phyloP scores from a whole-genome alignment of 192 early-diverging fungal species.

The Coemansia nantahalensis region DNA sequence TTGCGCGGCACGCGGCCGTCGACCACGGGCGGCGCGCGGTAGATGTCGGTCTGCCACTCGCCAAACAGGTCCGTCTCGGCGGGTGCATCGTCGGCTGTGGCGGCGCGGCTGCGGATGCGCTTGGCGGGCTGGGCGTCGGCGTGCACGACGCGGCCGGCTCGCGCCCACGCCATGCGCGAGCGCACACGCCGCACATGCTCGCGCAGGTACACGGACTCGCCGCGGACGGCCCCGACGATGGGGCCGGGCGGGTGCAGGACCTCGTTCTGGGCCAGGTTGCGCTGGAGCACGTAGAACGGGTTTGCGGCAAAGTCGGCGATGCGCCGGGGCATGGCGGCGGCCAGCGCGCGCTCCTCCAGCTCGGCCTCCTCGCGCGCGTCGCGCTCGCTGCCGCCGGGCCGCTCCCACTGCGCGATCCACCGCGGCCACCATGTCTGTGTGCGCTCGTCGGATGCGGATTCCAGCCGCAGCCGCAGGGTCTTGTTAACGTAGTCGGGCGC shows the following conservation, averaged over 20 bases:
- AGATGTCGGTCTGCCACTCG: slow-evolving; percentile 83
- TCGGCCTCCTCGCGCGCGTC: slow-evolving; percentile 55
- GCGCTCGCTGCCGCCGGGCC: slow-evolving; percentile 3
- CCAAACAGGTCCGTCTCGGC: slow-evolving; percentile 58
- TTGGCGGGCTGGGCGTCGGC: slow-evolving; percentile 43
- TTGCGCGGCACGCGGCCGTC: slow-evolving; percentile 81
- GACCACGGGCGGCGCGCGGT: slow-evolving; percentile 59
- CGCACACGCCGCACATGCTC: slow-evolving; percentile 60
- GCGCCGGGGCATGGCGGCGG: slow-evolving; percentile 74
- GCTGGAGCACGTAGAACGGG: slow-evolving; percentile 74
- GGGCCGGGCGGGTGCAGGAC: slow-evolving; percentile 68
- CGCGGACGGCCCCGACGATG: slow-evolving; percentile 71
- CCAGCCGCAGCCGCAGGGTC: slow-evolving; percentile 45
- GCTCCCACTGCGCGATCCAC: slow-evolving; percentile 36
- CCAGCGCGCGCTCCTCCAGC: slow-evolving; percentile 40
- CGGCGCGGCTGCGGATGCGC: slow-evolving; percentile 10
- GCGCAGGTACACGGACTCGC: slow-evolving; percentile 79
- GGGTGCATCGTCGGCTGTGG: slow-evolving; percentile 6
- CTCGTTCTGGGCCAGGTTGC: slow-evolving; percentile 79
- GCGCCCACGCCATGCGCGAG: slow-evolving; percentile 63
- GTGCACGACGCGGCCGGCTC: slow-evolving; percentile 45
- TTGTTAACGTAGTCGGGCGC: slow-evolving; percentile 33
- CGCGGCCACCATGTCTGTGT: slow-evolving; percentile 41
- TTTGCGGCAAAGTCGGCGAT: slow-evolving; percentile 79
- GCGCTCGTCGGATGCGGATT: slow-evolving; percentile 15